A percentile compares a stretch with the other conserved stretches of the same genome.
phyloP scores from a whole-genome alignment of 768 basidiomycete species.

The Calocera cornea region DNA sequence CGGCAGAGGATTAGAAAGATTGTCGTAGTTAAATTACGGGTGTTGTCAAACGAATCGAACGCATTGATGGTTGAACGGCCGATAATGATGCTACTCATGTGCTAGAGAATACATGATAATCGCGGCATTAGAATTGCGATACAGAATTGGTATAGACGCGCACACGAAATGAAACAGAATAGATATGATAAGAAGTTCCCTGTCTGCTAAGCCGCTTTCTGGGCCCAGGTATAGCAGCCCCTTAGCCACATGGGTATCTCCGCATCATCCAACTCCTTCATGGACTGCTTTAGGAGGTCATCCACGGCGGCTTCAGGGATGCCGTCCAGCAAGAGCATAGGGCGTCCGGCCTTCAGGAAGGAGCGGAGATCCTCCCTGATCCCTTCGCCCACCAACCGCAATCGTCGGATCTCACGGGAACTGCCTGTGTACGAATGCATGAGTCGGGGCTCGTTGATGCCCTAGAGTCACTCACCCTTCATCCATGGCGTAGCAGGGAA shows the following conservation, averaged over 20 bases:
- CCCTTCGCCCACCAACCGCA: not conserved
- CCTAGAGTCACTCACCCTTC: not conserved
- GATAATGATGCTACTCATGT: too few relatives aligned
- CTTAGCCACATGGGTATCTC: not conserved
- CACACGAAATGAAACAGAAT: not conserved
- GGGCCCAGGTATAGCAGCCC: not conserved
- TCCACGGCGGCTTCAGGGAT: slow-evolving; percentile 40
- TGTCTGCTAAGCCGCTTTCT: not conserved
- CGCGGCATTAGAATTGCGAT: not conserved
- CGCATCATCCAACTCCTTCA: not conserved
- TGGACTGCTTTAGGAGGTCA: slow-evolving; percentile 23
- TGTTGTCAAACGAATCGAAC: too few relatives aligned
- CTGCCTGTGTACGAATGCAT: not conserved
- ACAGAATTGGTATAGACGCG: not conserved
- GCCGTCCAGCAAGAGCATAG: slow-evolving; percentile 52
- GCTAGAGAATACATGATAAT: too few relatives aligned
- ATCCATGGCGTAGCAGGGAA: slow-evolving; percentile 39
- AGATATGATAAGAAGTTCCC: not conserved
- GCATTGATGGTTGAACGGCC: too few relatives aligned
- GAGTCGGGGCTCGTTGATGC: not conserved
- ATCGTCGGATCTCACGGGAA: not conserved
- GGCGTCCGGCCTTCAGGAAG: slow-evolving; percentile 53
- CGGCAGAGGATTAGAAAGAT: too few relatives aligned
- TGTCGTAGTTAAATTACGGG: too few relatives aligned
- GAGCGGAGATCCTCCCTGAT: slow-evolving; percentile 28